Base-by-base conservation (phyloP, 257 asterid species). In the Nicotiana obtusifolia region DNA sequence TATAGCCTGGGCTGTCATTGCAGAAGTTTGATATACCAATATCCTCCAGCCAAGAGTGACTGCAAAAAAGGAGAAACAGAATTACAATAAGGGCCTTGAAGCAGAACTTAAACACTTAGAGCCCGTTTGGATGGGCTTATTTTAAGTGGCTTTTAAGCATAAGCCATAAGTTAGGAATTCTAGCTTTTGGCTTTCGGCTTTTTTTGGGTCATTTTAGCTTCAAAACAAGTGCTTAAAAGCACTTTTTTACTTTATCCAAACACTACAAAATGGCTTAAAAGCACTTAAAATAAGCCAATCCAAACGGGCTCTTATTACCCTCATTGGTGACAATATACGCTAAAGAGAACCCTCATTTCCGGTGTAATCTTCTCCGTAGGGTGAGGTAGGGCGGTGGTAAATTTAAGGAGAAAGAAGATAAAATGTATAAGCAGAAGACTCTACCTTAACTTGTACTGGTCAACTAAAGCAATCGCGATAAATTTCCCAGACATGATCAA, bases 381-480 rank as follows among this genome's bases (percentile, higher is more conserved):
- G 62, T 57, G 62, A 19, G 77, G 77, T 22, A 1, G n/a, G 37
- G 24, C 26, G 24, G 24, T 10, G 53, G 77, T 17, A 5, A 20
- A n/a, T 30, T 67, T 13, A 30, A 16, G 53, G 77, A 17, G 24
- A n/a, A 41, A 67, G 52, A 44, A 31, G 5, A 33, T 26, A 11
- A 19, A 28, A 20, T 15, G 24, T 13, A 80, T 66, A 60, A 41
- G 66, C 83, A 15, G 60, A 33, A 68, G 24, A 78, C 9, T 81
- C 31, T 83, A 95, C 98, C 98, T 92, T 83, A 95, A 80, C 81
- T 90, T 91, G 82, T 90, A 88, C 76, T 95, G 97, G 89, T 95
- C 98, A 67, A 93, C 97, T 78, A 95, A 87, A 84, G 97, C 97
- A 83, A 95, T 93, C 59, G 87, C 98, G 84, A 93, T 85, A 85